A percentile compares a stretch with the other conserved stretches of the same genome.
Evolutionary conservation across 1,284 basidiomycete species (phyloP).

Genomic region (Grifola frondosa): DNA sequence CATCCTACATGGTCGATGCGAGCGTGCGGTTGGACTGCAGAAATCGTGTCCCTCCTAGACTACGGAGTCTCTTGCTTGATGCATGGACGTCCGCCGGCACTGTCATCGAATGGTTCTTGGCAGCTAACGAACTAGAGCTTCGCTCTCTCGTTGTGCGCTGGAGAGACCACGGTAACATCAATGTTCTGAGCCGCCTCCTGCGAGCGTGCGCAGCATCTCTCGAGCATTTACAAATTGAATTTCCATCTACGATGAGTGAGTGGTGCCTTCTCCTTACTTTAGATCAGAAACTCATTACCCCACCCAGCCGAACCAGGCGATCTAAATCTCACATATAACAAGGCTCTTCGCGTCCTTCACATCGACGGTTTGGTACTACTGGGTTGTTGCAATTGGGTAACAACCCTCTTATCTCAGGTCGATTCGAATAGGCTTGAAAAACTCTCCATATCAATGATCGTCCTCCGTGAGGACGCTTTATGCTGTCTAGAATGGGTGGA

Average conservation of each 20-base stretch:
- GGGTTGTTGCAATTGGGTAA: conserved; percentile 13
- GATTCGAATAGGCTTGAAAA: conserved; percentile 11
- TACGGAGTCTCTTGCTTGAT: conserved; percentile 17
- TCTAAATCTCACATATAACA: conserved; percentile 12
- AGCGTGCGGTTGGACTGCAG: background rate
- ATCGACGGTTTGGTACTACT: conserved; percentile 22
- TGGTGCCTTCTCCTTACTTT: background rate
- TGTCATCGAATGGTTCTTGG: conserved; percentile 17
- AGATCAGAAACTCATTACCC: background rate
- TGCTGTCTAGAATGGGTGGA: conserved; percentile 18
- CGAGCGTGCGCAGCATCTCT: conserved; percentile 15
- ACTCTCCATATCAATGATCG: conserved; percentile 17
- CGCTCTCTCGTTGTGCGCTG: conserved; percentile 16
- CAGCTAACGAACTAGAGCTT: conserved; percentile 10
- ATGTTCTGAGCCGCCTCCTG: conserved; percentile 16
- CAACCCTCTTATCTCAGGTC: conserved; percentile 9
- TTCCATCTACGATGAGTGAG: conserved; percentile 16
- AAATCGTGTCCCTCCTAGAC: background rate
- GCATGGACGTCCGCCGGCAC: conserved; percentile 17
- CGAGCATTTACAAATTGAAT: conserved; percentile 17
- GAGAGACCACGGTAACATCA: conserved; percentile 17
- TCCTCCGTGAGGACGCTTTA: conserved; percentile 13
- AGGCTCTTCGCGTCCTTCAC: conserved; percentile 13
- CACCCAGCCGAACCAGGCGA: conserved; percentile 5
- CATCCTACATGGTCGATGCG: no score